phyloP scores from a whole-genome alignment of 805 yeast species.

The Saccharomycopsis amapae region DNA sequence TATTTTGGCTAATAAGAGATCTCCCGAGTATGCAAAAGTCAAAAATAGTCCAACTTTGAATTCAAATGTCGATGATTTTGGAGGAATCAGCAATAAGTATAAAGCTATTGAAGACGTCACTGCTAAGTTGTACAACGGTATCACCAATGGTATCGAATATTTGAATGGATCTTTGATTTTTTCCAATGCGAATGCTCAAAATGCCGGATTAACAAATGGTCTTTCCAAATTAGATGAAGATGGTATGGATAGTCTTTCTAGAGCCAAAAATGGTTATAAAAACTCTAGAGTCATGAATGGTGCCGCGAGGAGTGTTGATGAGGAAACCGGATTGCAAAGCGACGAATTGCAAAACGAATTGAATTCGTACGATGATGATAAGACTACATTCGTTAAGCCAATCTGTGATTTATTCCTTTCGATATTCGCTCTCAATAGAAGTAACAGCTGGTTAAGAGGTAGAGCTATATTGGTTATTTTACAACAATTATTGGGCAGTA shows the following conservation, averaged over 20 bases:
- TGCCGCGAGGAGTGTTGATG: slow-evolving; percentile 22
- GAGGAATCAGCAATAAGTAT: slow-evolving; percentile 22
- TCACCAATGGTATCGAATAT: slow-evolving; percentile 24
- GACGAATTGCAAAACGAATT: slow-evolving; percentile 50
- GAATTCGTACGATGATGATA: slow-evolving; percentile 33
- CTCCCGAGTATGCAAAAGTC: neutral
- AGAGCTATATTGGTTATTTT: slow-evolving; percentile 72
- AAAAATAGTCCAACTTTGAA: neutral
- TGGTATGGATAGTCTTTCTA: neutral
- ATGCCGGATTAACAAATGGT: slow-evolving; percentile 13
- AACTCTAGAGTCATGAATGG: neutral
- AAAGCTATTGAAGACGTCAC: slow-evolving; percentile 25
- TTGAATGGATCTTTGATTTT: slow-evolving; percentile 18
- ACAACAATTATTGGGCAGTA: slow-evolving; percentile 82
- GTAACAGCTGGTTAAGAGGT: slow-evolving; percentile 77
- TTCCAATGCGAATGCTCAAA: slow-evolving; percentile 9
- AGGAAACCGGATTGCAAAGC: slow-evolving; percentile 25
- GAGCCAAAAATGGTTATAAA: neutral
- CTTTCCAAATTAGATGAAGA: neutral
- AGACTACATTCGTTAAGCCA: slow-evolving; percentile 63
- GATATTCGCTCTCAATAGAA: slow-evolving; percentile 56
- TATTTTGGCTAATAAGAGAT: slow-evolving; percentile 11
- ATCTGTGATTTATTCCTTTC: slow-evolving; percentile 70
- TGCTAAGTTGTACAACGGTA: slow-evolving; percentile 29
- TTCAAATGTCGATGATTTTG: slow-evolving; percentile 21